Evolutionary conservation across 2,329 filamentous ascomycete genomes (phyloP).

Genomic region (Stemphylium lycopersici): DNA sequence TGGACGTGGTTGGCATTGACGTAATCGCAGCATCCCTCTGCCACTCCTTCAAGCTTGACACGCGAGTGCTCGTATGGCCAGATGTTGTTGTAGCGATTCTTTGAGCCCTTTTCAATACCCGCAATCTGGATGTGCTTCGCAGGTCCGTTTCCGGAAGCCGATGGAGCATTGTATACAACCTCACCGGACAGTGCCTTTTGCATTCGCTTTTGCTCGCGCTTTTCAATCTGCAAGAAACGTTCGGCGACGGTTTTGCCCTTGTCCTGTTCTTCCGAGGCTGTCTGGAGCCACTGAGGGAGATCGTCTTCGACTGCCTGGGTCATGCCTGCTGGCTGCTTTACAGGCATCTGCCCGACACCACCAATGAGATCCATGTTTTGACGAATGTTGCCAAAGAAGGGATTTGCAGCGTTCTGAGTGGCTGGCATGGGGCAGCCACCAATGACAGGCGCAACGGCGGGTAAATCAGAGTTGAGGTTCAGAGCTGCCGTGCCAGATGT

Average conservation of each 20-base stretch:
- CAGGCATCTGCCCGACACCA: constrained; percentile 80
- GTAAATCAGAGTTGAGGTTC: constrained; percentile 37
- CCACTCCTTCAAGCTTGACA: constrained; percentile 75
- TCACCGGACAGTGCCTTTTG: constrained; percentile 73
- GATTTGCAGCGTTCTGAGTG: constrained; percentile 72
- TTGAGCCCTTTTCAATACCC: constrained; percentile 90
- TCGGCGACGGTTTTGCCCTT: constrained; percentile 81
- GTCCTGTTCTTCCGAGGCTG: constrained; percentile 69
- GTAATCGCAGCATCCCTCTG: constrained; percentile 80
- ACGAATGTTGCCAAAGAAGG: constrained; percentile 94
- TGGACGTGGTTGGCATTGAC: constrained; percentile 91
- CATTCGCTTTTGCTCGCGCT: constrained; percentile 90
- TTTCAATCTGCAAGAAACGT: constrained; percentile 83
- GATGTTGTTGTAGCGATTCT: constrained; percentile 98
- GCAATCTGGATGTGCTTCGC: constrained; percentile 72
- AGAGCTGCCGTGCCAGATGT: constrained; percentile 32
- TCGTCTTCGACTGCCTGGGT: constrained; percentile 55
- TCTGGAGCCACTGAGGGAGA: constrained; percentile 78
- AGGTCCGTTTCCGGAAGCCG: constrained; percentile 40
- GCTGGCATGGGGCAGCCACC: constrained; percentile 85
- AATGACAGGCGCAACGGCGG: constrained; percentile 75
- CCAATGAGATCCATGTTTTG: constrained; percentile 96
- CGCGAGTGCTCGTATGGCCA: constrained; percentile 93
- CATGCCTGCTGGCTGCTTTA: constrained; percentile 64
- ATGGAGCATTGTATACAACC: constrained; percentile 61